Evolutionary conservation across 148 eudicot genomes (phyloP).

Genomic region (Diospyros kaki): DNA sequence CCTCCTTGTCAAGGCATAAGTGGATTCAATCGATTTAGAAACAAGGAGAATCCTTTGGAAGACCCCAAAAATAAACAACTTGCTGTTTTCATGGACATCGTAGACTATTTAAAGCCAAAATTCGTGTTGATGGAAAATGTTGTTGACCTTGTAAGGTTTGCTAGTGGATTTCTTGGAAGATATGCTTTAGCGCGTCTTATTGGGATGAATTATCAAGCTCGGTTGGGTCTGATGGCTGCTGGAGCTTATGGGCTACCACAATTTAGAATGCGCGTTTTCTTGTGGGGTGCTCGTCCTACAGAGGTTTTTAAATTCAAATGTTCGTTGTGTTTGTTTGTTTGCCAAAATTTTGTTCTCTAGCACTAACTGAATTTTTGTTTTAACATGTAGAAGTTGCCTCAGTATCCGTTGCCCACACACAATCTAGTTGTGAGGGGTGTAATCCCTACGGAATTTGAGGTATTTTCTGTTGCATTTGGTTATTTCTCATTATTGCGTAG

Average conservation of each 20-base stretch:
- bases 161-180: constrained; percentile 54
- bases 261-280: constrained; percentile 68
- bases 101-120: constrained; percentile 51
- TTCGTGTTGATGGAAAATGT: constrained; percentile 79
- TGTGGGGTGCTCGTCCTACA: constrained; percentile 68
- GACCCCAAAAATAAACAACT: constrained; percentile 60
- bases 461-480: constrained; percentile 11
- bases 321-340: not conserved
- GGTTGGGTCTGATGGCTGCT: constrained; percentile 84
- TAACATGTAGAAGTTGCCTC: constrained; percentile 59
- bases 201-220: constrained; percentile 61
- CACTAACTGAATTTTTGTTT: not conserved
- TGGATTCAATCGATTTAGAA: constrained; percentile 72
- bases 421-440: constrained; percentile 57
- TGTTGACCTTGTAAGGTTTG: constrained; percentile 59
- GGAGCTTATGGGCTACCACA: constrained; percentile 84
- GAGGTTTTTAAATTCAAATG: constrained; percentile 33
- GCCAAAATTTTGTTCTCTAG: not conserved
- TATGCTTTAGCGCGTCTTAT: constrained; percentile 69
- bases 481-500: not conserved
- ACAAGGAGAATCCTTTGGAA: constrained; percentile 40
- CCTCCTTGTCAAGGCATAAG: constrained; percentile 94
- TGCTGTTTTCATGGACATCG: constrained; percentile 62
- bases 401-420: constrained; percentile 79
- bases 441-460: constrained; percentile 70